Evolutionary conservation across 2,329 filamentous ascomycete genomes (phyloP).

Genomic region (Fusarium tricinctum): DNA sequence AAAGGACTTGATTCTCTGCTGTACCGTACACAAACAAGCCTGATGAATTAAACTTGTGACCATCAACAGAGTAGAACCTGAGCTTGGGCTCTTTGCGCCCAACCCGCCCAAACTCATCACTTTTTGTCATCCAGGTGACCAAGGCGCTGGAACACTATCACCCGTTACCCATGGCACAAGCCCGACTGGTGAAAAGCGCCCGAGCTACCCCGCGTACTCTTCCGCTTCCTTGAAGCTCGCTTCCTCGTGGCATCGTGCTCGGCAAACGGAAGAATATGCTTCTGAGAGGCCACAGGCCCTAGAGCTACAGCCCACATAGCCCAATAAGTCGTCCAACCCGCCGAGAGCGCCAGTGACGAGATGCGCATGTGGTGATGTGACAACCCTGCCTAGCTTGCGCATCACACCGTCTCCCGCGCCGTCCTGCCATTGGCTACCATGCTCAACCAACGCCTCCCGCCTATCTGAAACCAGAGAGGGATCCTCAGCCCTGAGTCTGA

Average conservation of each 20-base stretch:
- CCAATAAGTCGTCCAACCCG: conserved; percentile 36
- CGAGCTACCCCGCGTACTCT: conserved; percentile 35
- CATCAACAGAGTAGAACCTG: conserved; percentile 6
- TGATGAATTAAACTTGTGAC: conserved; percentile 10
- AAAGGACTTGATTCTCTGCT: conserved; percentile 1
- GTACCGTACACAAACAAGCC: background rate
- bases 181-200: conserved; percentile 29
- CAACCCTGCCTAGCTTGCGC: conserved; percentile 46
- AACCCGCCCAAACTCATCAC: conserved; percentile 21
- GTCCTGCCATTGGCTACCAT: conserved; percentile 43
- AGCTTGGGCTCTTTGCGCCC: conserved; percentile 30
- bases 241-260: conserved; percentile 34
- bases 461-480: conserved; percentile 47
- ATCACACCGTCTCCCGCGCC: conserved; percentile 47
- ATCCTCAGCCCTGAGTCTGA: conserved; percentile 40
- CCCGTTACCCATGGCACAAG: conserved; percentile 26
- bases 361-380: conserved; percentile 51
- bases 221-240: conserved; percentile 10
- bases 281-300: conserved; percentile 21
- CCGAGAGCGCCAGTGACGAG: conserved; percentile 48
- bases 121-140: conserved; percentile 27
- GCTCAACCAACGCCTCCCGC: conserved; percentile 37
- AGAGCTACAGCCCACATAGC: conserved; percentile 24
- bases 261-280: conserved; percentile 12
- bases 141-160: conserved; percentile 27